Evolutionary conservation across 202 grass and related monocot species (phyloP).

Genomic region (Thinopyrum obtusiflorum): DNA sequence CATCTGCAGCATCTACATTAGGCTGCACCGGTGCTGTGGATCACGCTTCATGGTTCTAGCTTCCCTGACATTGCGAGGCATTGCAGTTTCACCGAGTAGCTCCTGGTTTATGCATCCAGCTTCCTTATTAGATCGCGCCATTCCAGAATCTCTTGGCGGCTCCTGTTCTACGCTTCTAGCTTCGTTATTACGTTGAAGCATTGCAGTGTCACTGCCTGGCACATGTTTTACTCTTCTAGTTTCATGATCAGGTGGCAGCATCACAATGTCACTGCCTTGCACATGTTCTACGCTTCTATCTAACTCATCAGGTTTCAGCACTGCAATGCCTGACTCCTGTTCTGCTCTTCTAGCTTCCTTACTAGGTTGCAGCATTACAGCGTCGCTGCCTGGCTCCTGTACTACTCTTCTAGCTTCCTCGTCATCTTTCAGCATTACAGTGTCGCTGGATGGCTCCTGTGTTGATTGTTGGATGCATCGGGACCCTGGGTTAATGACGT

Average conservation of each 20-base stretch:
- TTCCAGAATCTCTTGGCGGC: not conserved
- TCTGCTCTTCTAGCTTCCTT: slow-evolving; percentile 13
- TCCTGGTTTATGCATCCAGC: not conserved
- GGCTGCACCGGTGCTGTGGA: not conserved
- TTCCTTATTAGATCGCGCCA: not conserved
- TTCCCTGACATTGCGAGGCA: not conserved
- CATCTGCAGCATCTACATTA: slow-evolving; percentile 4
- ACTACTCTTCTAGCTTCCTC: not conserved
- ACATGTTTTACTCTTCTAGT: not conserved
- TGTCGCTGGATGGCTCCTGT: not conserved
- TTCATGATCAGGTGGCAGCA: not conserved
- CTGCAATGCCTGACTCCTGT: not conserved
- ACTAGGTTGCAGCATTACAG: not conserved
- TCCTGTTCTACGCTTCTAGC: not conserved
- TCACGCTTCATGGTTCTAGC: not conserved
- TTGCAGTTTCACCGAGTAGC: not conserved
- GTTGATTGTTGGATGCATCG: slow-evolving; percentile 2
- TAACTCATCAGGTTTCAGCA: not conserved
- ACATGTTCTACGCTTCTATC: not conserved
- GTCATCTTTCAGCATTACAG: not conserved
- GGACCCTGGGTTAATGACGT: not conserved
- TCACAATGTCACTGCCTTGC: not conserved
- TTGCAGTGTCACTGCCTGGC: not conserved
- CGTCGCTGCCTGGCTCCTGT: not conserved
- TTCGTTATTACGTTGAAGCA: not conserved